Base-by-base conservation (phyloP, 305 asterid genomes). In the Rubia occidens region DNA sequence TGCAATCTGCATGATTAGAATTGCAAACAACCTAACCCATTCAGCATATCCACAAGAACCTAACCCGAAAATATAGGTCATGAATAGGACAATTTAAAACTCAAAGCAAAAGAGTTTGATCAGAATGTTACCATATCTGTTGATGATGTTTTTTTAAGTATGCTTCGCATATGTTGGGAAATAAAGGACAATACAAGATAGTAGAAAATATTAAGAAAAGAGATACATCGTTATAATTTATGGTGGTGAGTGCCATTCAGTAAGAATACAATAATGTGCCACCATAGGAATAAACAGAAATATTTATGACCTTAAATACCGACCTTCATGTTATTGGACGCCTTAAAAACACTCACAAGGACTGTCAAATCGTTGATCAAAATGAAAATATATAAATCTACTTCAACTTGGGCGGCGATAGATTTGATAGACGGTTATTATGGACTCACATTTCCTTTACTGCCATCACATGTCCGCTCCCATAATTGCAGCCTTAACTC, bases 321-420 rank as follows among this genome's bases (percentile, higher is more conserved):
- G 74, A 93, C 98, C 97, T 90, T 71, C 96, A 83, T 64, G 98
- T 82, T 82, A 81, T 80, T 67, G 98, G 97, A 69, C 97, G 96
- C 70, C 98, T 80, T 65, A 90, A 64, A 60, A 90, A 91, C 72
- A 93, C 94, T 79, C 82, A 26, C 21, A 47, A 26, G 43, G 60
- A 3, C 2, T n/a, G 2, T 59, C 4, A 59, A 2, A 24, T 24
- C 40, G 1, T 17, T 11, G 32, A 63, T 8, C 32, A 37, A 17
- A 1, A 17, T 14, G 39, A 11, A 44, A 72, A 54, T 9, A 8
- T 15, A 51, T 51, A 6, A 54, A 32, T 49, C 60, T 35, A 8
- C 54, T 64, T 42, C 24, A 40, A 64, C 54, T 18, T 7, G 14
- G 20, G 13, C 2, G 18, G 20, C 8, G 9, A 32, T 17, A 39